phyloP scores from a whole-genome alignment of 768 basidiomycete genomes.

The Leccinum olivaceopallidum region DNA sequence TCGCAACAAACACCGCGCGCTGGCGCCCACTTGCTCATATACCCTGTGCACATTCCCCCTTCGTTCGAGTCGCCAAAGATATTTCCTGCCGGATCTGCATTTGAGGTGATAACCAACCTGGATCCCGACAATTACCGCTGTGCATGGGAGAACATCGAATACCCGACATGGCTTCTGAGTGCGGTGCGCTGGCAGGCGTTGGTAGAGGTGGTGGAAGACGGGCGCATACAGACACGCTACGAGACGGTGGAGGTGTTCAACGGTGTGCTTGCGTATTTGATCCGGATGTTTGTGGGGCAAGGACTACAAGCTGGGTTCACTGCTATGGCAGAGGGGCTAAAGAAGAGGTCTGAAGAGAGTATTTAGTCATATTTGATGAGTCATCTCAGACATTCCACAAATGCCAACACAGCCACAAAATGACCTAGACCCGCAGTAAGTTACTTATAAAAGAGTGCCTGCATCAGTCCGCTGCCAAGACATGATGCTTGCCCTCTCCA shows the following conservation, averaged over 20 bases:
- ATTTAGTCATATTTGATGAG: neutral
- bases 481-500: slow-evolving; percentile 22
- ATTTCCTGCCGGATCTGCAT: slow-evolving; percentile 39
- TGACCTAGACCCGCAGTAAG: slow-evolving; percentile 26
- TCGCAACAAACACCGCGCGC: slow-evolving; percentile 49
- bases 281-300: slow-evolving; percentile 44
- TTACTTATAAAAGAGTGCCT: neutral
- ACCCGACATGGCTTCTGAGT: slow-evolving; percentile 49
- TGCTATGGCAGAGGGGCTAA: slow-evolving; percentile 60
- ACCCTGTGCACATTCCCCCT: slow-evolving; percentile 60
- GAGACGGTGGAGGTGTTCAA: slow-evolving; percentile 63
- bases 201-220: slow-evolving; percentile 43
- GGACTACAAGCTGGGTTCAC: slow-evolving; percentile 47
- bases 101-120: slow-evolving; percentile 47
- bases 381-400: slow-evolving; percentile 19
- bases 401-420: slow-evolving; percentile 27
- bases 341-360: slow-evolving; percentile 45
- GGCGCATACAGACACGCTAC: slow-evolving; percentile 53
- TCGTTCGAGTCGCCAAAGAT: slow-evolving; percentile 43
- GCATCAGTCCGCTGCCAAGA: neutral
- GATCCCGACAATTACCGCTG: slow-evolving; percentile 56
- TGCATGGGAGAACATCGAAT: slow-evolving; percentile 50
- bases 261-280: slow-evolving; percentile 54
- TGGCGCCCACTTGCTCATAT: slow-evolving; percentile 49
- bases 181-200: slow-evolving; percentile 68